Base-by-base conservation (phyloP, 1,139 yeast species). In the Dujonia santamariae region DNA sequence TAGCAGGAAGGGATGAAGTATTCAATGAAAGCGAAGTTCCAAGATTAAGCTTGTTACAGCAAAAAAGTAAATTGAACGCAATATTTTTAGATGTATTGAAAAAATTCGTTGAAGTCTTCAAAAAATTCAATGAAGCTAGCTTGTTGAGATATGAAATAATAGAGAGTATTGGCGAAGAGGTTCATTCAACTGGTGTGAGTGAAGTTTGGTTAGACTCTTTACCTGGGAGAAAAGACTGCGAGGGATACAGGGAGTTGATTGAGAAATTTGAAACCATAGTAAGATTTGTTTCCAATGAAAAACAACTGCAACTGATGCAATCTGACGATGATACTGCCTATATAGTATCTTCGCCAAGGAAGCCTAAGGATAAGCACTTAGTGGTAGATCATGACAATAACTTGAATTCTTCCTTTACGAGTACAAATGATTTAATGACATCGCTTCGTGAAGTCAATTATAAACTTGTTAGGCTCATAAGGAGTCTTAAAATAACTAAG, bases 281-380 rank as follows among this genome's bases (percentile, higher is more conserved):
- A 2, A 23, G 27, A 11, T 25, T 22, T 15, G 14, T 29, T 8
- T 7, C 32, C 21, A 13, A 12, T 18, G 19, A 17, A 27, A 7
- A 27, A 21, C 13, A 22, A 17, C 32, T n/a, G n/a, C n/a, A n/a
- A n/a, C n/a, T n/a, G n/a, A n/a, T n/a, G n/a, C n/a, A n/a, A 7
- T 29, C 32, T 11, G 46, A 46, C n/a, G 56, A 55, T 26, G 42
- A 52, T 16, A 37, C 42, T 27, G 53, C 61, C 4, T 66, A 61
- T 32, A 59, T 68, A 17, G 45, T 65, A 17, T 65, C 74, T 0
- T 66, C 72, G 45, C 74, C 75, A 0, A 44, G 57, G 7, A 67
- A 67, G 8, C 22, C 13, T 3, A n/a, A 13, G 25, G 15, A 6
- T 15, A 11, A 7, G 16, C 8, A 15, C n/a, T 17, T 13, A 16